Percentiles rank a stretch among this genome's conserved stretches.
Evolutionary conservation across 345 rosid species (phyloP).

Genomic region (Laguncularia racemosa): DNA sequence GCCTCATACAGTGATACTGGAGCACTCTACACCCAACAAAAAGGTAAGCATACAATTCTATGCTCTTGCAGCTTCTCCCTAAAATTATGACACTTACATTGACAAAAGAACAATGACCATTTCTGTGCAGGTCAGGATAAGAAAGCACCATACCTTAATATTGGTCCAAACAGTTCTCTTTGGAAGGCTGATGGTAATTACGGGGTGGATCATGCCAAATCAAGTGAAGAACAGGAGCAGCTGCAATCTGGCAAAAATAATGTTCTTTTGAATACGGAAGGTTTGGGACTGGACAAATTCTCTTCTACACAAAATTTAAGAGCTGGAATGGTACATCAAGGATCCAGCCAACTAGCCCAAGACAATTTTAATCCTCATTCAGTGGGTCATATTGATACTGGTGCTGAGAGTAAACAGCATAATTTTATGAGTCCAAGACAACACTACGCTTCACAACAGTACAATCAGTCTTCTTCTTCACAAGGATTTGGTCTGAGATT

Average conservation of each 20-base stretch:
- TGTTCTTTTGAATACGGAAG: conserved; percentile 2
- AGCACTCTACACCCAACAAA: background rate
- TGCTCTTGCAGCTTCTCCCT: background rate
- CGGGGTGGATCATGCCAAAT: background rate
- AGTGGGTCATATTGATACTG: background rate
- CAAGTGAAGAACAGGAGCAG: conserved; percentile 2
- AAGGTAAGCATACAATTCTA: conserved; percentile 7
- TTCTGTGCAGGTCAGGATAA: conserved; percentile 16
- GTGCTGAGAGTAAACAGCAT: background rate
- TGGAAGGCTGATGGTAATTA: conserved; percentile 6
- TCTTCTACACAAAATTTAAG: background rate
- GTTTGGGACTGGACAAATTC: background rate
- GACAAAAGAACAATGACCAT: background rate
- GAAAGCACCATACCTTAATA: conserved; percentile 1
- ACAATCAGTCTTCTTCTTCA: conserved; percentile 26
- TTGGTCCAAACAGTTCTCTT: conserved; percentile 6
- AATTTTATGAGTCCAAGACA: background rate
- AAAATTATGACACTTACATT: background rate
- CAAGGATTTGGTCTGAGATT: conserved; percentile 45
- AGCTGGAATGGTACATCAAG: conserved; percentile 1
- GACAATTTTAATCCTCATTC: background rate
- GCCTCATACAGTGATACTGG: background rate
- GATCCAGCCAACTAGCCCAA: background rate
- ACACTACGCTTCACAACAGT: conserved; percentile 7
- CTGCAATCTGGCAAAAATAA: conserved; percentile 1